Base-by-base conservation (phyloP, 2,329 filamentous ascomycete genomes). In the Cadophora gregata region DNA sequence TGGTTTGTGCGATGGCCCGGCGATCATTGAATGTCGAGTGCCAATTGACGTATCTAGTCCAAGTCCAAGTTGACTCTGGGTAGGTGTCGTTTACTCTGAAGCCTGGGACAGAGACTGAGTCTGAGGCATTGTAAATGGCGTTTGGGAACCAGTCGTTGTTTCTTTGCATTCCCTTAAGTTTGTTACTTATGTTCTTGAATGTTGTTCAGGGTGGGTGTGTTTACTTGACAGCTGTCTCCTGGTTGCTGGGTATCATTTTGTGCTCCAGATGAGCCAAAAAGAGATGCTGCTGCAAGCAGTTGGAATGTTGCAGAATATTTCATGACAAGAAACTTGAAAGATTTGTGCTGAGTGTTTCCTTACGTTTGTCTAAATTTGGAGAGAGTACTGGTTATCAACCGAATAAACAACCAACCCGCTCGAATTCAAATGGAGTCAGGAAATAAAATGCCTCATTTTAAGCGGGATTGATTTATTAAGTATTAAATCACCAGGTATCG, bases 21-120 rank as follows among this genome's bases (percentile, higher is more conserved):
- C 29, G 59, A 36, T 45, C 27, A 21, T 16, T 9, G 25, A 45
- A 27, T 14, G 19, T 62, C 42, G 24, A 24, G 21, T n/a, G 42
- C 29, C n/a, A 53, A 16, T 19, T 45, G 38, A 62, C 16, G 19
- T 62, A 62, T 33, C 47, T 27, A 19, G 59, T 19, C 59, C 59
- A 62, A 1, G 59, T 53, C 59, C 59, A 62, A 1, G 59, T 62
- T 16, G 59, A 62, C n/a, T 14, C 59, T 7, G 59, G 59, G 33
- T 62, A 62, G 9, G 47, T 38, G 9, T 53, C 47, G 47, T 62
- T 62, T 36, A 62, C 59, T 53, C 59, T 36, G 29, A 53, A 53
- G 7, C 59, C 59, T 9, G 59, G 59, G 8, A 36, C 25, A 4
- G 59, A 51, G 19, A 62, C 29, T 9, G 59, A 62, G 4, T 47